phyloP scores from a whole-genome alignment of 768 basidiomycete species.

The Kwoniella botswanensis region DNA sequence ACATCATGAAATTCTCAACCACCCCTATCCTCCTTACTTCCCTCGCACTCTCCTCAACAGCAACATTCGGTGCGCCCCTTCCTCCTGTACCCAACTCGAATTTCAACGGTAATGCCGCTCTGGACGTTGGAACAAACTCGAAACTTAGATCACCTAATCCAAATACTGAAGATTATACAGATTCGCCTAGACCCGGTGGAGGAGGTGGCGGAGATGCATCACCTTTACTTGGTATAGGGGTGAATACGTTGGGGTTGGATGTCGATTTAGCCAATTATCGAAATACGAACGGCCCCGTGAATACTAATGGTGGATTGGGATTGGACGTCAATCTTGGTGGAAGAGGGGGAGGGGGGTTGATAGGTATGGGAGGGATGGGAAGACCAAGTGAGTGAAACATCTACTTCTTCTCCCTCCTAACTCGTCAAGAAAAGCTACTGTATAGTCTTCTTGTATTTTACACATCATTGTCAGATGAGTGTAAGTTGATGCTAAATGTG shows the following conservation, averaged over 20 bases:
- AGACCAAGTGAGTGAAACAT: conserved; percentile 6
- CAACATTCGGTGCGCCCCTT: conserved; percentile 36
- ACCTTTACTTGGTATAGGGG: conserved; percentile 11
- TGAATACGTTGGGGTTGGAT: neutral
- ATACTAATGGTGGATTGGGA: neutral
- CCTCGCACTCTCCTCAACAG: conserved; percentile 30
- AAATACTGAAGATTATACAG: conserved; percentile 3
- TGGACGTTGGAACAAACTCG: neutral
- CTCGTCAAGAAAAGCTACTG: too few species aligned
- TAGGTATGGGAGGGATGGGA: conserved; percentile 11
- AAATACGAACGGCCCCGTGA: neutral
- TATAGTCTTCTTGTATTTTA: too few species aligned
- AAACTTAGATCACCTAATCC: conserved; percentile 14
- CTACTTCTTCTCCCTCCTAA: neutral
- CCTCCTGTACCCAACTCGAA: conserved; percentile 21
- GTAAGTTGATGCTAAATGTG: too few species aligned
- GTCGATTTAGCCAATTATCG: conserved; percentile 1
- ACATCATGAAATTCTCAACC: conserved; percentile 45
- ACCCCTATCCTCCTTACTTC: conserved; percentile 41
- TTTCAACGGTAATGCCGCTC: neutral
- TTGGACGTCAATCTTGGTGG: neutral
- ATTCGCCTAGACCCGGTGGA: conserved; percentile 3
- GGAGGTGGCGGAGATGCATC: neutral
- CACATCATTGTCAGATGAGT: too few species aligned
- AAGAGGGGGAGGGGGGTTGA: conserved; percentile 2